phyloP scores from a whole-genome alignment of 2,329 filamentous ascomycete species.

The Dendrostoma leiphaemia region DNA sequence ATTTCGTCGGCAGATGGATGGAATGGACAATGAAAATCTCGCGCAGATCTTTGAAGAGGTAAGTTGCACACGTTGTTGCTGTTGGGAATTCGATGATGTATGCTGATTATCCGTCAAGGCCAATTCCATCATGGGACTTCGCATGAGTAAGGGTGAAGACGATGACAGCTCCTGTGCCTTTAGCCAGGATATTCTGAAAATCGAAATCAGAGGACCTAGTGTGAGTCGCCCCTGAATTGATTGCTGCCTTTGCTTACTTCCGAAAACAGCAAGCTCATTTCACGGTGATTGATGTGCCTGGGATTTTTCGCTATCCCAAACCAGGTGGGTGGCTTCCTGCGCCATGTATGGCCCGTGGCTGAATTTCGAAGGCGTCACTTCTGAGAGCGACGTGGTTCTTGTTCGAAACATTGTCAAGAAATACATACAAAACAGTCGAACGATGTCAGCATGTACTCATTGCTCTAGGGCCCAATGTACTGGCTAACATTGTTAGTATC shows the following conservation, averaged over 20 bases:
- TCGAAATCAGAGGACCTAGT: constrained; percentile 42
- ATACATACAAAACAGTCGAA: constrained; percentile 45
- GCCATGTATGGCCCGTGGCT: too few species aligned
- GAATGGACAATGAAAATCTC: constrained; percentile 36
- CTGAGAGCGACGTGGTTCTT: constrained; percentile 40
- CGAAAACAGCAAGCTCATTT: constrained; percentile 38
- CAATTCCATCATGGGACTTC: constrained; percentile 44
- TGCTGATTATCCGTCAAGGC: constrained; percentile 28
- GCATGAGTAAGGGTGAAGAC: constrained; percentile 13
- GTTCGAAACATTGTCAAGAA: constrained; percentile 45
- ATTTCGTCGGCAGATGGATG: constrained; percentile 32
- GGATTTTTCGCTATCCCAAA: constrained; percentile 44
- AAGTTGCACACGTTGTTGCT: constrained; percentile 26
- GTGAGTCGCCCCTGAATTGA: not conserved
- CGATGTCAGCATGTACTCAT: constrained; percentile 33
- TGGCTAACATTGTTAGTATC: constrained; percentile 25
- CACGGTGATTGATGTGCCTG: constrained; percentile 54
- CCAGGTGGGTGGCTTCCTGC: constrained; percentile 10
- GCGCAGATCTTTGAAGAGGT: constrained; percentile 39
- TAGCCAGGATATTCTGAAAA: constrained; percentile 43
- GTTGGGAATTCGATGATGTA: not conserved
- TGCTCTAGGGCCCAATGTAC: not conserved
- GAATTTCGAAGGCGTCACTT: constrained; percentile 37
- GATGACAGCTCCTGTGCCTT: constrained; percentile 32
- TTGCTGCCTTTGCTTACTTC: not conserved